A percentile compares a stretch with the other conserved stretches of the same genome.
These are phyloP conservation scores for Nitzschia putrida DNA, from an alignment of 108 stramenopile species.

Conservation along the genomic window DNA sequence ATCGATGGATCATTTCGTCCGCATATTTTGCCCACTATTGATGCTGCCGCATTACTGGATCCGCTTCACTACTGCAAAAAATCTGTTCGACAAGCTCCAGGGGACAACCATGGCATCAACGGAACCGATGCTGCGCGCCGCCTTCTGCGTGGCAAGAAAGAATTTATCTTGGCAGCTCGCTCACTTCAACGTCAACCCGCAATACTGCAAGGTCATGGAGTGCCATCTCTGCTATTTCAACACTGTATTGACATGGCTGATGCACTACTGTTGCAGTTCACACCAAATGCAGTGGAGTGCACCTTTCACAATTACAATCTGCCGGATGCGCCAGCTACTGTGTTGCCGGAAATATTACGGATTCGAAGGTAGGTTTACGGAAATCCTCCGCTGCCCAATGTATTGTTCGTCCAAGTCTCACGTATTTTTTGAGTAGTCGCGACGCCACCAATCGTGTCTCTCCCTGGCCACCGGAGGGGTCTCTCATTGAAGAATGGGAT, in stretches of 20 bases:
- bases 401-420: neutral
- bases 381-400: neutral
- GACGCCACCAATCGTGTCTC: conserved; percentile 28
- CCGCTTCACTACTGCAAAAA: conserved; percentile 37
- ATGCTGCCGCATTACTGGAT: conserved; percentile 41
- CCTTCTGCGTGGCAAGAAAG: conserved; percentile 45
- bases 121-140: conserved; percentile 54
- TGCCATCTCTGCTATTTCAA: conserved; percentile 45
- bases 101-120: conserved; percentile 19
- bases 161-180: conserved; percentile 25
- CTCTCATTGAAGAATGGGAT: conserved; percentile 21
- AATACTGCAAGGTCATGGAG: conserved; percentile 49
- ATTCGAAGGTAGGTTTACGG: conserved; percentile 8
- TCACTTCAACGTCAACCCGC: conserved; percentile 12
- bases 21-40: conserved; percentile 23
- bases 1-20: neutral
- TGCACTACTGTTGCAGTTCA: conserved; percentile 33
- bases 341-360: conserved; percentile 9
- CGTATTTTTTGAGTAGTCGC: neutral
- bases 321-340: neutral
- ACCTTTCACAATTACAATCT: conserved; percentile 33
- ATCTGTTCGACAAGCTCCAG: conserved; percentile 11
- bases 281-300: conserved; percentile 34
- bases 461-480: conserved; percentile 24
- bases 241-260: conserved; percentile 49